phyloP scores from a whole-genome alignment of 2,329 filamentous ascomycete genomes.

The Daldinia sp. region DNA sequence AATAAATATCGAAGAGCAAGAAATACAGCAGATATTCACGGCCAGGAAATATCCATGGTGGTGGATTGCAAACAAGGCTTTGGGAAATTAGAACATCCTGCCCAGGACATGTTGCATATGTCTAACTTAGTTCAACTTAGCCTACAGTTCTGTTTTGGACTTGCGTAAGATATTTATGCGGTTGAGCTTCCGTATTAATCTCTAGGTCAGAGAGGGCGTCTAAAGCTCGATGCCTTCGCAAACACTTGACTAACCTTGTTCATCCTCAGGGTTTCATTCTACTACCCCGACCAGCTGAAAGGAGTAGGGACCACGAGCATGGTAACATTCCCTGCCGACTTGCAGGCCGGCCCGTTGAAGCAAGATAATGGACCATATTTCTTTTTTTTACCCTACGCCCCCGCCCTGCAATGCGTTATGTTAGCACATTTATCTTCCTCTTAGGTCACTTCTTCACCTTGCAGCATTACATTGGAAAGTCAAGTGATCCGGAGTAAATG shows the following conservation, averaged over 20 bases:
- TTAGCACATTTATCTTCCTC: background rate
- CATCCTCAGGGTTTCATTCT: slow-evolving; percentile 1
- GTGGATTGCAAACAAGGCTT: background rate
- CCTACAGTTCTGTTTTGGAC: background rate
- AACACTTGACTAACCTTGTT: background rate
- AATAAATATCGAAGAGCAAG: background rate
- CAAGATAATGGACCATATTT: slow-evolving; percentile 5
- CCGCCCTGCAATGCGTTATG: slow-evolving; percentile 1
- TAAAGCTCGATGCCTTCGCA: background rate
- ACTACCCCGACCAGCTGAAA: slow-evolving; percentile 2
- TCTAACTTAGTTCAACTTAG: slow-evolving; percentile 10
- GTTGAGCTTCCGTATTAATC: background rate
- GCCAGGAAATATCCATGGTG: background rate
- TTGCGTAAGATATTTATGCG: background rate
- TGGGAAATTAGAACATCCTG: slow-evolving; percentile 7
- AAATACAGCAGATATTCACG: background rate
- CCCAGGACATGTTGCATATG: background rate
- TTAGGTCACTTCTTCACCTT: slow-evolving; percentile 2
- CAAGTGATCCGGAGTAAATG: slow-evolving; percentile 1
- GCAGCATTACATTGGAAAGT: slow-evolving; percentile 10
- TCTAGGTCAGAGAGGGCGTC: background rate
- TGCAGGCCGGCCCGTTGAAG: slow-evolving; percentile 11
- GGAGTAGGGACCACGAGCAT: slow-evolving; percentile 5
- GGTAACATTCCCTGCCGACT: slow-evolving; percentile 5
- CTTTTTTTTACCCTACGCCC: no score